Evolutionary conservation across 2,329 filamentous ascomycete genomes (phyloP).

Genomic region (Xylaria sp.): DNA sequence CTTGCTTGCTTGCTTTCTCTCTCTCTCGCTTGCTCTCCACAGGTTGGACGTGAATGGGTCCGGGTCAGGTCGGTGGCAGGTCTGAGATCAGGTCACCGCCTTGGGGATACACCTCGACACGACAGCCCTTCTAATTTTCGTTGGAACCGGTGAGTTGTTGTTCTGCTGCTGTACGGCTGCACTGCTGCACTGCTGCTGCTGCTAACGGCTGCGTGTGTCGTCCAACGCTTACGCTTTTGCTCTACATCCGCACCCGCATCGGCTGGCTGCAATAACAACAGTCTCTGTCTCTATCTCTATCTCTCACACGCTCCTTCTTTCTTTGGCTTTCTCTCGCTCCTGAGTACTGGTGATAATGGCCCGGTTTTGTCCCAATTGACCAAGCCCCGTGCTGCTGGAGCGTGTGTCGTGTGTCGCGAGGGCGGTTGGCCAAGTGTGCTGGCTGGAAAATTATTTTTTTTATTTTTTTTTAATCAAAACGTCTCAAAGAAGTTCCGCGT

Average conservation of each 20-base stretch:
- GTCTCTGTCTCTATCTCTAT: background rate
- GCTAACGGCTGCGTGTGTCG: conserved; percentile 13
- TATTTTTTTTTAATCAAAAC: conserved; percentile 37
- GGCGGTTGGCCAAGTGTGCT: conserved; percentile 11
- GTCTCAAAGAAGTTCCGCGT: conserved; percentile 29
- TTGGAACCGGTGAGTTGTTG: conserved; percentile 3
- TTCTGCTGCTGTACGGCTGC: background rate
- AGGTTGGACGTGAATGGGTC: conserved; percentile 3
- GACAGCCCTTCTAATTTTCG: background rate
- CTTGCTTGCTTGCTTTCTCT: background rate
- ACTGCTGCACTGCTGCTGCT: conserved; percentile 10
- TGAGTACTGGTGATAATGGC: background rate
- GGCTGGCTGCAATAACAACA: background rate
- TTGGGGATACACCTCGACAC: conserved; percentile 5
- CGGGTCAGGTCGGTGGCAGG: background rate
- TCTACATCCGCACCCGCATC: conserved; percentile 32
- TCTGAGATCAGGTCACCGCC: conserved; percentile 22
- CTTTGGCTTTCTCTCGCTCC: conserved; percentile 11
- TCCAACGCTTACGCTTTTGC: conserved; percentile 12
- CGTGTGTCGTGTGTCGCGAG: conserved; percentile 19
- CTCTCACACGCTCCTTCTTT: background rate
- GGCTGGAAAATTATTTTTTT: conserved; percentile 33
- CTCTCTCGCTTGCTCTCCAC: too few species aligned
- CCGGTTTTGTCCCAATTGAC: conserved; percentile 33
- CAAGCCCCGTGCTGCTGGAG: conserved; percentile 8